Evolutionary conservation across 2,329 filamentous ascomycete genomes (phyloP), one percentile per base, ranked within the genome.

Genomic region (Fusarium sp.): DNA sequence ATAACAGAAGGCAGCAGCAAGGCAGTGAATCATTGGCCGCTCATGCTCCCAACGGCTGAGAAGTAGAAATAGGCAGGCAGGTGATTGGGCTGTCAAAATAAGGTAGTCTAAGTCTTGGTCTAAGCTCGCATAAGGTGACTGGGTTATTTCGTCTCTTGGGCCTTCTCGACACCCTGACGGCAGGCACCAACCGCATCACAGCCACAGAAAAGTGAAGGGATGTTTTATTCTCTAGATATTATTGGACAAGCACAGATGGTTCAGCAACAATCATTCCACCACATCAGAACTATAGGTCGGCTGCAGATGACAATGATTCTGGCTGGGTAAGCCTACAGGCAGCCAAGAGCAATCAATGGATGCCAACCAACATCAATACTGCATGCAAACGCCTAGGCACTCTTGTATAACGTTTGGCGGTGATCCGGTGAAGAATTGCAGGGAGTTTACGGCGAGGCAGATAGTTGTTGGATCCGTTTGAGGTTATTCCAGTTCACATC

Each of bases 141-240:
- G 4, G 12, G 11, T 38, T 12, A 38, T 38, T 27, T 27, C 25
- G 25, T 27, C 25, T 27, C 25, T 27, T 9, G 3, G 9, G 25
- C 25, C 10, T 27, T 27, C 9, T 27, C 9, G 25, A 27, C 25
- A 27, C 25, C 25, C 9, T 27, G 25, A 27, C 25, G 25, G 44
- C 24, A 65, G 60, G 63, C 61, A 66, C 62, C 52, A 47, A n/a
- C 49, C 51, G 25, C 47, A 29, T 29, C 45, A 47, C 25, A 71
- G 59, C 43, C 49, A 60, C 52, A 68, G 54, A 43, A 40, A 22
- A 51, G 49, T n/a, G 18, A 14, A 43, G 20, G 43, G n/a, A 22
- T 42, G 29, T 51, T 49, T 20, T 30, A 20, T 16, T 18, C 12
- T 5, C 16, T 25, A 38, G 11, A 43, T 20, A 25, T 60, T 32